These are phyloP conservation scores for Oryza australiensis DNA, from an alignment of 176 grass and related monocot species.

Conservation along the genomic window DNA sequence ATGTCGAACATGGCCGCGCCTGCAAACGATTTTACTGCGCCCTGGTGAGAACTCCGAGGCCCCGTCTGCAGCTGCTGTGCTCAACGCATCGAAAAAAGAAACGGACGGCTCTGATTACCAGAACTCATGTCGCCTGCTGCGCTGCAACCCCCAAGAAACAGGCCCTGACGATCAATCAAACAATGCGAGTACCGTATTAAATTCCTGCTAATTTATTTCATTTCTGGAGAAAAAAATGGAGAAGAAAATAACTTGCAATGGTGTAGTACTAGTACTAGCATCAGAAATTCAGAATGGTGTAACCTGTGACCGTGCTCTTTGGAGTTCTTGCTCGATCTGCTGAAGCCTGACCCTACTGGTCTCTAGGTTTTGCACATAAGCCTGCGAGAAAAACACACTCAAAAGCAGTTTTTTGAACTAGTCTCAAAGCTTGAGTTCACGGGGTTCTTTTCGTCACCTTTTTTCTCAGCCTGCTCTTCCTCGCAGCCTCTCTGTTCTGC, in stretches of 20 bases:
- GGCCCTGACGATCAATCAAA: slow-evolving; percentile 55
- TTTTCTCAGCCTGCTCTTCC: slow-evolving; percentile 96
- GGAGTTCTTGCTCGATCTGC: slow-evolving; percentile 89
- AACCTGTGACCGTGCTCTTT: slow-evolving; percentile 90
- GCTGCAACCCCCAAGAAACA: slow-evolving; percentile 79
- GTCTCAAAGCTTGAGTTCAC: background rate
- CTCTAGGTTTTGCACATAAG: slow-evolving; percentile 96
- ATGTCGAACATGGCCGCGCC: slow-evolving; percentile 90
- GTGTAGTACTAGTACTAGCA: background rate
- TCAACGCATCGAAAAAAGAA: background rate
- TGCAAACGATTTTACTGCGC: slow-evolving; percentile 22
- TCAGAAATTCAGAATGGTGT: slow-evolving; percentile 15
- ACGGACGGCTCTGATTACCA: slow-evolving; percentile 54
- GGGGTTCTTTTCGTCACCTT: slow-evolving; percentile 54
- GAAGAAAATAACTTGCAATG: background rate
- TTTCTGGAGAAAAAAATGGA: background rate
- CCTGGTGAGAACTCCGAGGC: background rate
- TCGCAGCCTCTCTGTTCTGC: slow-evolving; percentile 96
- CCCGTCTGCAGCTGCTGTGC: background rate
- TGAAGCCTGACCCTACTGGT: slow-evolving; percentile 90
- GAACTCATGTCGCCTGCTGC: slow-evolving; percentile 65
- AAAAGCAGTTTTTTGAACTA: background rate
- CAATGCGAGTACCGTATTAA: background rate
- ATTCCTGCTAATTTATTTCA: background rate
- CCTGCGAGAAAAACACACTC: slow-evolving; percentile 41